phyloP scores from a whole-genome alignment of 2,329 filamentous ascomycete genomes.

The Aspergillus niger region DNA sequence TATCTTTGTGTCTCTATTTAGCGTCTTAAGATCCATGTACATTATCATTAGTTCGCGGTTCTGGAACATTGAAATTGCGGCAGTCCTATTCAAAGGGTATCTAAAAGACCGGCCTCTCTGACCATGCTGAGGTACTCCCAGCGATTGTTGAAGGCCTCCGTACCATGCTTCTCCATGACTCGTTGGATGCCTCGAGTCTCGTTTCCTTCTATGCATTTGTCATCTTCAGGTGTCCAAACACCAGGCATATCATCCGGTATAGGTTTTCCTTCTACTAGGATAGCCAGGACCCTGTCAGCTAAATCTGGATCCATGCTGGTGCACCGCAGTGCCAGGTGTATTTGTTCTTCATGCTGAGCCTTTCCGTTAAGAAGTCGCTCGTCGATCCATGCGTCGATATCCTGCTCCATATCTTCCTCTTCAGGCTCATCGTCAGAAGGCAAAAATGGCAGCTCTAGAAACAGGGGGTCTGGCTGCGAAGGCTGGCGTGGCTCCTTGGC shows the following conservation, averaged over 20 bases:
- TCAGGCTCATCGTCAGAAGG: conserved; percentile 21
- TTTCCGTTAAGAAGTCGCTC: conserved; percentile 33
- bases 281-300: conserved; percentile 40
- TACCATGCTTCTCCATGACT: conserved; percentile 49
- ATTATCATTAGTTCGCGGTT: background rate
- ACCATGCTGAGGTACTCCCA: conserved; percentile 41
- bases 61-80: conserved; percentile 2
- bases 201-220: conserved; percentile 37
- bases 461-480: conserved; percentile 21
- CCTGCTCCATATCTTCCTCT: conserved; percentile 21
- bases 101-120: conserved; percentile 22
- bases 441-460: conserved; percentile 36
- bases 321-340: conserved; percentile 39
- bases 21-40: conserved; percentile 5
- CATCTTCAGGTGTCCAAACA: conserved; percentile 52
- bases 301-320: conserved; percentile 45
- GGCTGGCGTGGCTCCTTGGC: conserved; percentile 10
- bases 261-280: conserved; percentile 31
- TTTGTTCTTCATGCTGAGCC: conserved; percentile 31
- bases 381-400: conserved; percentile 46
- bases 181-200: conserved; percentile 38
- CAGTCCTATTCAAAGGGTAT: conserved; percentile 1
- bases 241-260: conserved; percentile 47
- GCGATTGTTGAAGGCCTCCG: conserved; percentile 34
- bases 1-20: background rate